These are phyloP conservation scores for Stagonosporopsis vannaccii DNA, from an alignment of 2,329 filamentous ascomycete species.

Conservation along the genomic window DNA sequence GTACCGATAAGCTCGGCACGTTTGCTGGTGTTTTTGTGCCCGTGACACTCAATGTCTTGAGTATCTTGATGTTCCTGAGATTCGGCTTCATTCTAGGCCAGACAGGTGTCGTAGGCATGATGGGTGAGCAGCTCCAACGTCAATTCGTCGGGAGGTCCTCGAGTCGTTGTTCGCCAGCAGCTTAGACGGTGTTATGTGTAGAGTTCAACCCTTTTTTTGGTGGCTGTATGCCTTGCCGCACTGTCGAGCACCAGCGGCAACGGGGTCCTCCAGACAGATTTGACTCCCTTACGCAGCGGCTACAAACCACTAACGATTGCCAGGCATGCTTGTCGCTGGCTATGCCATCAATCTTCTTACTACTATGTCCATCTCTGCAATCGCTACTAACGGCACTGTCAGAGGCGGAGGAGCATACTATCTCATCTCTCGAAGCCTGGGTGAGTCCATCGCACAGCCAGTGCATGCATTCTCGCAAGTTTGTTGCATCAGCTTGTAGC, in stretches of 20 bases:
- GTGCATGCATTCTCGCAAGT: not conserved
- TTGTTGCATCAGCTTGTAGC: not conserved
- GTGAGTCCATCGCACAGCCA: not conserved
- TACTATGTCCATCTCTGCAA: slow-evolving; percentile 84
- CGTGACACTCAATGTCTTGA: slow-evolving; percentile 86
- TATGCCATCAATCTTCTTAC: slow-evolving; percentile 86
- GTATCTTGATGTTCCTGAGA: slow-evolving; percentile 90
- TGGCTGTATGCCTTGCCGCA: not conserved
- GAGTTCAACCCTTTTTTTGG: not conserved
- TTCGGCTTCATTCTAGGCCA: slow-evolving; percentile 87
- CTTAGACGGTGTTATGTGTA: not conserved
- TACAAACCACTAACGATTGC: slow-evolving; percentile 11
- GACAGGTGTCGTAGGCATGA: slow-evolving; percentile 78
- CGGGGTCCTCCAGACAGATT: not conserved
- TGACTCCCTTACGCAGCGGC: not conserved
- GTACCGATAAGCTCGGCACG: slow-evolving; percentile 72
- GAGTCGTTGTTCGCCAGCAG: not conserved
- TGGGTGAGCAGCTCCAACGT: slow-evolving; percentile 63
- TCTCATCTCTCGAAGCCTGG: slow-evolving; percentile 80
- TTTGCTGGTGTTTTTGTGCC: slow-evolving; percentile 77
- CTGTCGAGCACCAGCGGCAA: not conserved
- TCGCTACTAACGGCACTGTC: slow-evolving; percentile 89
- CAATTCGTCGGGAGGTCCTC: not conserved
- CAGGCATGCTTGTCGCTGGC: slow-evolving; percentile 75
- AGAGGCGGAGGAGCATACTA: slow-evolving; percentile 89